These are phyloP conservation scores for Polytrichum formosum DNA, from an alignment of 225 moss, liverwort and hornwort species.

Conservation along the genomic window DNA sequence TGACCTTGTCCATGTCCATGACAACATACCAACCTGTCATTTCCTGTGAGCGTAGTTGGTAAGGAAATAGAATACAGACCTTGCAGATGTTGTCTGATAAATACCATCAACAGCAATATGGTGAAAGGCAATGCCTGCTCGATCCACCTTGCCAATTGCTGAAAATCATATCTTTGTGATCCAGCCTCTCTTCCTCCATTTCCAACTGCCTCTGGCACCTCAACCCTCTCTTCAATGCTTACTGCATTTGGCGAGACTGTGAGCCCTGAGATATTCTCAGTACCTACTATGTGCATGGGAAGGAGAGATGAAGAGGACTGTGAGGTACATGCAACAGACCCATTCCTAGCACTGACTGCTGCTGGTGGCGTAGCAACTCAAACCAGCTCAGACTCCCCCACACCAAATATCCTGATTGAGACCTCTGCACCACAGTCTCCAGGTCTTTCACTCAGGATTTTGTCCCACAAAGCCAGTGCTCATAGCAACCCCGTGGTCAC, in stretches of 20 bases:
- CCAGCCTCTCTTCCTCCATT: too few species aligned
- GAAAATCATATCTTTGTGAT: constrained; percentile 62
- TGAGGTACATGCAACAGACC: constrained; percentile 56
- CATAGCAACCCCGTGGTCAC: constrained; percentile 51
- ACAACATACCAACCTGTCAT: neutral
- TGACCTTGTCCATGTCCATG: neutral
- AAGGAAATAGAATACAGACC: constrained; percentile 31
- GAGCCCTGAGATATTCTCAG: constrained; percentile 25
- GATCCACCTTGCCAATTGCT: constrained; percentile 94
- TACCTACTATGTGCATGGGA: constrained; percentile 72
- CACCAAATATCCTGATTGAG: constrained; percentile 89
- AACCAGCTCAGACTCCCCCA: constrained; percentile 66
- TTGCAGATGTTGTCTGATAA: constrained; percentile 92
- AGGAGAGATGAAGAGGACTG: constrained; percentile 61
- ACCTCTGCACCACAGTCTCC: constrained; percentile 90
- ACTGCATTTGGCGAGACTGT: neutral
- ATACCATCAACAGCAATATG: constrained; percentile 88
- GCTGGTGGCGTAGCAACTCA: constrained; percentile 48
- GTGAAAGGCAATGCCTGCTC: constrained; percentile 96
- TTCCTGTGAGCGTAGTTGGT: too few species aligned
- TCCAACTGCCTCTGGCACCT: too few species aligned
- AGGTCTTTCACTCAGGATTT: constrained; percentile 55
- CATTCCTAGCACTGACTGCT: constrained; percentile 47
- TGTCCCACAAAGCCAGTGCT: constrained; percentile 51
- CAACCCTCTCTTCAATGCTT: too few species aligned